A percentile compares a stretch with the other conserved stretches of the same genome.
Conservation (phyloP, 2,329 filamentous ascomycete genomes). For the Pseudopithomyces chartarum region DNA sequence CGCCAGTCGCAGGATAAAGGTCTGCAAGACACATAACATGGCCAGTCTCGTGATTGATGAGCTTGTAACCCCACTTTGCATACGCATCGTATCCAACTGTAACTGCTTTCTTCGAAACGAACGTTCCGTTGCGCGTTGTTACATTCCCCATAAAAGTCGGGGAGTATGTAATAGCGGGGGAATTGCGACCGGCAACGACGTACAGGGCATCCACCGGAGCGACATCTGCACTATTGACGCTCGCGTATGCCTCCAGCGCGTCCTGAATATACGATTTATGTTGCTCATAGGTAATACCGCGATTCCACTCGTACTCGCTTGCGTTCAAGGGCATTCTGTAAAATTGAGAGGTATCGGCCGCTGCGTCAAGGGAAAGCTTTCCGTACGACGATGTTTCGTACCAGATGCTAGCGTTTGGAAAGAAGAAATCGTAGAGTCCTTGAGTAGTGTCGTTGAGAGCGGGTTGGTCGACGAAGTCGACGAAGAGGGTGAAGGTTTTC, state of each 20-base stretch:
- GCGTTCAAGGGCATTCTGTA: not conserved
- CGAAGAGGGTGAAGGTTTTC: slow-evolving; percentile 1
- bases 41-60: slow-evolving; percentile 4
- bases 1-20: slow-evolving; percentile 2
- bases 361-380: not conserved
- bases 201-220: not conserved
- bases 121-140: not conserved
- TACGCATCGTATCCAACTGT: slow-evolving; percentile 4
- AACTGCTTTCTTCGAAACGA: not conserved
- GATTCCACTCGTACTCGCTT: slow-evolving; percentile 1
- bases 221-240: not conserved
- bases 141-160: slow-evolving; percentile 3
- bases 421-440: slow-evolving; percentile 2
- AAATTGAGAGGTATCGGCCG: not conserved
- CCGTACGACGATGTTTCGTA: not conserved
- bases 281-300: slow-evolving; percentile 2
- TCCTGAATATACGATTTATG: slow-evolving; percentile 2
- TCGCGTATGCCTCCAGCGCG: not conserved
- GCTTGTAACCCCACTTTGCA: not conserved
- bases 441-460: not conserved
- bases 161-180: not conserved
- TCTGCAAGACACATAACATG: slow-evolving; percentile 5
- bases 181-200: not conserved
- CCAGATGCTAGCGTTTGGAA: not conserved
- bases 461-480: slow-evolving; percentile 2